Evolutionary conservation across 176 grass and related monocot genomes (phyloP).

Genomic region (Carex parvula): DNA sequence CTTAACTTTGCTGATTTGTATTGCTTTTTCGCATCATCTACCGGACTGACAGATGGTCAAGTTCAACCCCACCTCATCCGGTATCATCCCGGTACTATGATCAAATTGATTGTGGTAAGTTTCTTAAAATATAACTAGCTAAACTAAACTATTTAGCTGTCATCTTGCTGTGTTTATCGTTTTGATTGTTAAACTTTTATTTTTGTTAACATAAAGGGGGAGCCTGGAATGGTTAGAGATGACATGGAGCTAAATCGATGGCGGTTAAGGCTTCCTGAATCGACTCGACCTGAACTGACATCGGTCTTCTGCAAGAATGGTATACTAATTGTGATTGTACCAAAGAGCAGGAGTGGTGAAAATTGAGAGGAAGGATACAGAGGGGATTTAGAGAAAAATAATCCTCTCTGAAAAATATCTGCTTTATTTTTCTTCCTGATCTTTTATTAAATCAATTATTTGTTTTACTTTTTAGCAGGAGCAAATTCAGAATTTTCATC

Average conservation of each 20-base stretch:
- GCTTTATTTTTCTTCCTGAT: neutral
- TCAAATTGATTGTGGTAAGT: constrained; percentile 53
- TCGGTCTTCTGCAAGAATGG: constrained; percentile 49
- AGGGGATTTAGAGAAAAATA: constrained; percentile 34
- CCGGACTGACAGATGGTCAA: neutral
- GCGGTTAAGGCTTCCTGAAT: constrained; percentile 60
- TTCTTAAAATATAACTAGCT: neutral
- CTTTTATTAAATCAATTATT: neutral
- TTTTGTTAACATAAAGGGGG: neutral
- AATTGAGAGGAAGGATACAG: neutral
- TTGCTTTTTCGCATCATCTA: constrained; percentile 45
- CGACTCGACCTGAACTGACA: constrained; percentile 40
- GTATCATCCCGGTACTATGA: constrained; percentile 57
- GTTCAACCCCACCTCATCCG: constrained; percentile 45
- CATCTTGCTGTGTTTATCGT: neutral
- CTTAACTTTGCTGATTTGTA: constrained; percentile 49
- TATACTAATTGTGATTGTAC: constrained; percentile 62
- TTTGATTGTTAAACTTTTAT: neutral
- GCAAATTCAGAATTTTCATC: no score
- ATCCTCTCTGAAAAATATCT: neutral
- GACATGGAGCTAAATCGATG: constrained; percentile 63
- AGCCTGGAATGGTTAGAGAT: constrained; percentile 11
- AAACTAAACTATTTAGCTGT: neutral
- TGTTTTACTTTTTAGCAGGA: neutral
- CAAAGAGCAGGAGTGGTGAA: constrained; percentile 32